Evolutionary conservation across 2,329 filamentous ascomycete species (phyloP), one percentile per base, ranked within the genome.

Genomic region (Didymella pinodella): DNA sequence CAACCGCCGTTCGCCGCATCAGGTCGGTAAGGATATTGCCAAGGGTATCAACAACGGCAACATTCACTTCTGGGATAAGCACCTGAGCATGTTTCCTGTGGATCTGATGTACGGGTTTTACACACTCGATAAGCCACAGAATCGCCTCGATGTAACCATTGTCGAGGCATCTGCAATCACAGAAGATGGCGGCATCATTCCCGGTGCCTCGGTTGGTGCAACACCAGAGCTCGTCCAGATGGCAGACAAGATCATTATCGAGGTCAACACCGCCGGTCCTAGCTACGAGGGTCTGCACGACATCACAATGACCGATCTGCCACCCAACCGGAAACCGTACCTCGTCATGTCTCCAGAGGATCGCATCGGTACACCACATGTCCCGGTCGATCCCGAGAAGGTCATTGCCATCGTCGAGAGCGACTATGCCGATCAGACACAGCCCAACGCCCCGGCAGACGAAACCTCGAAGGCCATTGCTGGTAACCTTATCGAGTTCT

Each of bases 31-130:
- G 82, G 85, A 90, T 59, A 96, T 96, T 65, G 87, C 92, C 61
- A 94, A 92, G 82, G 92, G 92, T 10, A 96, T 96, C 80, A 96
- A 96, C 77, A 88, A 89, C 68, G 92, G 92, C 43, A 85, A 89
- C 66, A 96, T 96, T 80, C 88, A 94, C 63, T 96, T 96, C 79
- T 96, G 96, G 75, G 92, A 96, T 77, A 96, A 96, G 82, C 92
- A 96, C 81, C 77, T 96, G 74, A 93, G 89, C 78, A 96, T 96
- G 92, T 96, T 96, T 76, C 92, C 92, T 4, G 85, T 89, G 38
- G 92, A 96, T 75, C 82, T 96, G 65, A 90, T 94, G 76, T 95
- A 95, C 75, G 80, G 91, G 29, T 94, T 84, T 79, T 96, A 96
- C 81, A 96, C 92, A 12, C 88, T 92, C 77, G 85, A 96, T 75